These are phyloP conservation scores for Starmerella cellae DNA, from an alignment of 805 yeast genomes.

Conservation along the genomic window DNA sequence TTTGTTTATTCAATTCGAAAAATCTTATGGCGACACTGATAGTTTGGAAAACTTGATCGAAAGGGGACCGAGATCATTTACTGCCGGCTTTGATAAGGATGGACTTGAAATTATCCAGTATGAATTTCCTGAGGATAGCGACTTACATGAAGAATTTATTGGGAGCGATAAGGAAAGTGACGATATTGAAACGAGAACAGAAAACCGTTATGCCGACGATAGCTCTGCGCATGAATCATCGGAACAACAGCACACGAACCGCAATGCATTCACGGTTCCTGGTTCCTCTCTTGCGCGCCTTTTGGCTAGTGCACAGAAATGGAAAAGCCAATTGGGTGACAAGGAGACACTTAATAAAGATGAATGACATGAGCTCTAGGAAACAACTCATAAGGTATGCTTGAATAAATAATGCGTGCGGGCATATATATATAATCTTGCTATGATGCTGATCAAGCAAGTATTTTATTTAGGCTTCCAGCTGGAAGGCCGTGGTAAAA, in stretches of 20 bases:
- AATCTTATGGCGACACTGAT: slow-evolving; percentile 44
- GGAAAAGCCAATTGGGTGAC: slow-evolving; percentile 26
- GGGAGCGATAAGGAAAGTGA: background rate
- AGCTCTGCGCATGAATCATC: background rate
- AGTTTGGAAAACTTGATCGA: no score
- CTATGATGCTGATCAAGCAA: no score
- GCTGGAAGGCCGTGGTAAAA: slow-evolving; percentile 1
- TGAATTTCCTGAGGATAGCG: background rate
- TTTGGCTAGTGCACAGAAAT: slow-evolving; percentile 37
- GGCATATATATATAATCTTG: no score
- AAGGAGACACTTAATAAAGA: no score
- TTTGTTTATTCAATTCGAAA: slow-evolving; percentile 53
- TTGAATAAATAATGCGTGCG: no score
- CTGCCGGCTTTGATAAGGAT: no score
- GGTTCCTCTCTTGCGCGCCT: slow-evolving; percentile 23
- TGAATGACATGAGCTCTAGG: no score
- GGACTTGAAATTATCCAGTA: no score
- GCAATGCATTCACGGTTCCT: background rate
- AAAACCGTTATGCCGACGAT: background rate
- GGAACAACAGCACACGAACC: background rate
- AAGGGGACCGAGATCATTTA: no score
- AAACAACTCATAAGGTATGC: no score
- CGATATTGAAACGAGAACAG: background rate
- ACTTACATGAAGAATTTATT: background rate
- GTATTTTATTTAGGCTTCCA: background rate